Base-by-base conservation (phyloP, 345 rosid genomes). In the Cardiospermum halicacabum region DNA sequence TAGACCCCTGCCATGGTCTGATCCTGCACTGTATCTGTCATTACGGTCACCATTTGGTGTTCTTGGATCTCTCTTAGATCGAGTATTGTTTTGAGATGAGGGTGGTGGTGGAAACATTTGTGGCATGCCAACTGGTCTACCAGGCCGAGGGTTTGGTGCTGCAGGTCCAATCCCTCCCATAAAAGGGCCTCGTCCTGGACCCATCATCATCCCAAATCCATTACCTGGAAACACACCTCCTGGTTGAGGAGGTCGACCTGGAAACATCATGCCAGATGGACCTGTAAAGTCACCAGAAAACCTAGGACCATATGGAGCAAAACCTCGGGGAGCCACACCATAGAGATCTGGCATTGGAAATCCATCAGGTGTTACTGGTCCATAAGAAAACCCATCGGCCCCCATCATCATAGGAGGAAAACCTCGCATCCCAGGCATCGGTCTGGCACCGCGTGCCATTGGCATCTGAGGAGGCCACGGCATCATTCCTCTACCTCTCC, bases 381-480 rank as follows among this genome's bases (percentile, higher is more conserved):
- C 94, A 25, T 87, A 94, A 24, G 93, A 72, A 76, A 89, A 94
- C 12, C 96, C 83, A 69, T 94, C 97, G 30, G 67, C 84, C 10
- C 97, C 90, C 78, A 85, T 84, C 95, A 95, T 88, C 75, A 84
- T 80, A 12, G 96, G 89, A 48, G 89, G 85, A 60, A 83, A 84
- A 60, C 88, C 96, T 59, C 91, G 86, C 82, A 94, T 84, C 31
- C 96, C 93, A 3, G 93, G 91, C 68, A 95, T 80, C 39, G 96
- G 97, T 75, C 97, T 79, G 32, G 85, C 84, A 18, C 96, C 98
- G 43, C 94, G 91, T 49, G 74, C 82, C 62, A 89, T 19, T 40
- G 93, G 94, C 88, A 91, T 84, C 58, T 82, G 97, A 64, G 89
- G 89, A 56, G 98, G 92, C 98, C 97, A 87, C n/a, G n/a, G n/a